Base-by-base conservation (phyloP, 2,329 filamentous ascomycete genomes). In the Pyrenophora seminiperda region DNA sequence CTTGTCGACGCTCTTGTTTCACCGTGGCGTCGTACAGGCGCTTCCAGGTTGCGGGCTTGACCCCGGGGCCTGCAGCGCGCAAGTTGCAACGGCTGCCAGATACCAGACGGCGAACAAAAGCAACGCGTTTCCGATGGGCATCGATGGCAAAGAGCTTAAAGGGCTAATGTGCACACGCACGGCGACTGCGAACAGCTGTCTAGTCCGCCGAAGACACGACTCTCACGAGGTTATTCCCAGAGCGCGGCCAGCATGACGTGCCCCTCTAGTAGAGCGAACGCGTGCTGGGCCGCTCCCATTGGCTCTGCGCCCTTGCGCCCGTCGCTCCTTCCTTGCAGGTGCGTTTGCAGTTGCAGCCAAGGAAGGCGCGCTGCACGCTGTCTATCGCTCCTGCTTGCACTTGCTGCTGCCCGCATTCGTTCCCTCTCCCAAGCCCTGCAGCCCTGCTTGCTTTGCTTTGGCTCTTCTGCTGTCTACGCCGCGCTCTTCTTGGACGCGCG, bases 251-350 rank as follows among this genome's bases (percentile, higher is more conserved):
- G 51, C 53, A 56, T 60, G 58, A 58, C 56, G 58, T 58, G 58
- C 54, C 41, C 41, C 48, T 50, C 41, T 42, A 55, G 45, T 48
- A 38, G 48, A 54, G 53, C 19, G 54, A 57, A 63, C 58, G 56
- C 61, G 59, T 58, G 41, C 22, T 47, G 24, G 14, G 39, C 30
- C 38, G 30, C 39, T 42, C 31, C 58, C 22, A 68, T 68, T 68
- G 63, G 67, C 47, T 44, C 19, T 20, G 15, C 11, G 44, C 45
- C 59, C 53, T 54, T 58, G 60, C 56, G 54, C 58, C 50, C 50
- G 43, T 61, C 57, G 60, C 60, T 45, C 58, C 61, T 67, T 59
- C 66, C 63, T 66, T 67, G 64, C 64, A 33, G 36, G 40, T 52
- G 47, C 36, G 46, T 40, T 40, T 45, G 43, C 47, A 40, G 47